Percentiles rank a stretch among this genome's conserved stretches.
Evolutionary conservation across 768 basidiomycete genomes (phyloP).

Genomic region (Pisolithus tinctorius): DNA sequence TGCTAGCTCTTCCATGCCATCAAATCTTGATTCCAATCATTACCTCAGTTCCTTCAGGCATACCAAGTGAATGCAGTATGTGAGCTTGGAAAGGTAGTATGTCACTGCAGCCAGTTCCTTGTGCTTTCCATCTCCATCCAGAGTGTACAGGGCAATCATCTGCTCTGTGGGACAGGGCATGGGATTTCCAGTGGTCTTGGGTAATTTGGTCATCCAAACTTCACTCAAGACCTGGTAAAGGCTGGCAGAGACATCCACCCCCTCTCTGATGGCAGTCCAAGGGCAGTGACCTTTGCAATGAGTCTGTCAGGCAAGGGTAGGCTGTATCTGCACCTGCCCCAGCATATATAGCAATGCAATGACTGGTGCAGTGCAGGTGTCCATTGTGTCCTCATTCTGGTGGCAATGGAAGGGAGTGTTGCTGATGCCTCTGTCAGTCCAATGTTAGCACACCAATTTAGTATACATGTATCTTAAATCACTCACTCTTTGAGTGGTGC

Average conservation of each 20-base stretch:
- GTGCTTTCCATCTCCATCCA: slow-evolving; percentile 4
- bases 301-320: background rate
- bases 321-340: background rate
- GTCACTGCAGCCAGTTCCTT: background rate
- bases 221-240: slow-evolving; percentile 5
- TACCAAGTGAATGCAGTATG: slow-evolving; percentile 3
- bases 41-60: background rate
- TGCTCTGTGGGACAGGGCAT: slow-evolving; percentile 15
- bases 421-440: slow-evolving; percentile 10
- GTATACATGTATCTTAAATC: background rate
- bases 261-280: background rate
- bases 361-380: slow-evolving; percentile 4
- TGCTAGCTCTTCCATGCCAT: background rate
- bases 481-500: slow-evolving; percentile 5
- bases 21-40: background rate
- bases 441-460: background rate
- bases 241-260: background rate
- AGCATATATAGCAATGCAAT: slow-evolving; percentile 2
- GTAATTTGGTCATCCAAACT: slow-evolving; percentile 9
- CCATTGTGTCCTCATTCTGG: slow-evolving; percentile 5
- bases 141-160: background rate
- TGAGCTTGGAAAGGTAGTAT: background rate
- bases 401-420: slow-evolving; percentile 20
- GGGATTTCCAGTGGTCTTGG: background rate
- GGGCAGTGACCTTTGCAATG: background rate